These are phyloP conservation scores for Globisporangium parvum DNA, from an alignment of 352 stramenopile genomes.

Conservation along the genomic window DNA sequence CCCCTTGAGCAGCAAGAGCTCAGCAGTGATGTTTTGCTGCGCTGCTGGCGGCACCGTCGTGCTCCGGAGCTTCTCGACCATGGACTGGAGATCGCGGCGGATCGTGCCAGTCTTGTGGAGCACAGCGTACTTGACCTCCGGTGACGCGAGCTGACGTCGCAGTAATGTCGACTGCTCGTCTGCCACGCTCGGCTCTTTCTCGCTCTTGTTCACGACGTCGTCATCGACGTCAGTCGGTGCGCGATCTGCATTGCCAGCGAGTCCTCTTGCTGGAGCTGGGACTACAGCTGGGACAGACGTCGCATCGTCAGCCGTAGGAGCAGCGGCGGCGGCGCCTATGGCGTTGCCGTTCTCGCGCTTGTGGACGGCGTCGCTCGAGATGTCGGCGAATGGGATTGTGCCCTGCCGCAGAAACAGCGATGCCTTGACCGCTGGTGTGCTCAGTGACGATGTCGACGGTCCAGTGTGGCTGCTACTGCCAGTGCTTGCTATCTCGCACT, in stretches of 20 bases:
- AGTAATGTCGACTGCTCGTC: background rate
- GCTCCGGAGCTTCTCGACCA: constrained; percentile 43
- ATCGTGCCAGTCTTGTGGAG: background rate
- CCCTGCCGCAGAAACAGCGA: background rate
- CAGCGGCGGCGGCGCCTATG: background rate
- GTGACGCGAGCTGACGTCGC: background rate
- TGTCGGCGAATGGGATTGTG: constrained; percentile 4
- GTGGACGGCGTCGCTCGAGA: background rate
- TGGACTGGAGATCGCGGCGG: constrained; percentile 19
- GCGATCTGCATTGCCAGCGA: background rate
- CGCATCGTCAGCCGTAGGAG: too few species aligned
- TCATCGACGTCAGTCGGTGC: background rate
- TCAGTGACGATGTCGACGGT: background rate
- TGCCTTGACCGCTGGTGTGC: background rate
- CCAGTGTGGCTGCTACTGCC: background rate
- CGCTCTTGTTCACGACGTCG: background rate
- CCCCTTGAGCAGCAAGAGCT: constrained; percentile 54
- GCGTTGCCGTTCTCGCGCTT: background rate
- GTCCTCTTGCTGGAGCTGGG: background rate
- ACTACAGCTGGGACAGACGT: too few species aligned
- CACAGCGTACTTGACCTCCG: background rate
- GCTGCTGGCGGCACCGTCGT: constrained; percentile 30
- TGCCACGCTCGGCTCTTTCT: background rate
- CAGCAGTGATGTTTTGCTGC: constrained; percentile 42
- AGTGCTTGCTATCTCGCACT: background rate